Base-by-base conservation (phyloP, 2,329 filamentous ascomycete species). In the Botryotinia globosa region DNA sequence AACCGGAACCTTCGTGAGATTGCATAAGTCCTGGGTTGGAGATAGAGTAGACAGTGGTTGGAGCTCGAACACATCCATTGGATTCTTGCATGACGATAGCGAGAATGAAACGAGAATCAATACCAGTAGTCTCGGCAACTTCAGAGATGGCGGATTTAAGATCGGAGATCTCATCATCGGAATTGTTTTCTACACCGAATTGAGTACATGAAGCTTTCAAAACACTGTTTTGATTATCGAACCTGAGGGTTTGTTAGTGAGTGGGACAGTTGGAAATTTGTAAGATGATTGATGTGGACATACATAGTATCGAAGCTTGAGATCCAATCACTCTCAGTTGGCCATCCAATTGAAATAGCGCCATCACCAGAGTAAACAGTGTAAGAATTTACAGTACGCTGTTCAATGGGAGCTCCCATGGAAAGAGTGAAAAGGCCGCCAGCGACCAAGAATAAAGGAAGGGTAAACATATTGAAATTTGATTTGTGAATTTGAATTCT, bases 81-180 rank as follows among this genome's bases (percentile, higher is more conserved):
- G 77, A 77, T 69, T 82, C 81, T 75, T 82, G 80, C 75, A 81
- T 78, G 20, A 81, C 77, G n/a, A 80, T 75, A 9, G 80, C 80
- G 3, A 82, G 74, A 39, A 81, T 80, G 72, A 81, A 80, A 7
- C 80, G 76, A n/a, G 58, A 18, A 29, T 72, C 69, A 37, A 67
- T 48, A n/a, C 69, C 71, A 32, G 73, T 71, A 12, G 70, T 64
- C 16, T 39, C n/a, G 20, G 72, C 63, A 37, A 77, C 73, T 42
- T 69, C 63, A 45, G 62, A n/a, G 45, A 77, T 73, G 14, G 65
- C 62, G 18, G 62, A 66, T 22, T 71, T 73, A 1, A 77, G 73
- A 22, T 72, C 66, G 20, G 42, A 58, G n/a, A 73, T 74, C 56
- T 77, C 74, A 29, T 66, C 68, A 32, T 71, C 71, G 4, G 67